These are phyloP conservation scores for Marsdenia floribunda DNA, from an alignment of 257 asterid genomes.

Conservation along the genomic window DNA sequence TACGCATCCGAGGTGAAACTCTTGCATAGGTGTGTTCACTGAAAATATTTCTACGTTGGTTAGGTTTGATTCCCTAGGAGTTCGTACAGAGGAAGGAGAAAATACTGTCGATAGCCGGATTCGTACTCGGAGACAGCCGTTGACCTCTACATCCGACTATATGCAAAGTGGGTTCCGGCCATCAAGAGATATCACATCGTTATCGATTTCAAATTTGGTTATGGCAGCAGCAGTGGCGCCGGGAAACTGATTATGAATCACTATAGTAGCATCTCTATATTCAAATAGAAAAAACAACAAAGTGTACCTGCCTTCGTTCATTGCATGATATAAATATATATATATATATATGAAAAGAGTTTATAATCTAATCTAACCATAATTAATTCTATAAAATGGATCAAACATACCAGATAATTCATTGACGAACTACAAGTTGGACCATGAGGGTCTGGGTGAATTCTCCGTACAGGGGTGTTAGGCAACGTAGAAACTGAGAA, in stretches of 20 bases:
- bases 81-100: slow-evolving; percentile 51
- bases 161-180: slow-evolving; percentile 69
- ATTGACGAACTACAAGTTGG: slow-evolving; percentile 66
- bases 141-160: slow-evolving; percentile 49
- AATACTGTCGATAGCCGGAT: slow-evolving; percentile 55
- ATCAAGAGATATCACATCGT: slow-evolving; percentile 63
- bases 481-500: slow-evolving; percentile 75
- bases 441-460: slow-evolving; percentile 63
- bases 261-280: slow-evolving; percentile 56
- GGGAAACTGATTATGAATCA: slow-evolving; percentile 56
- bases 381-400: too few relatives aligned
- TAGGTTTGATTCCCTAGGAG: slow-evolving; percentile 62
- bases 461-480: slow-evolving; percentile 66
- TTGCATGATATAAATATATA: too few relatives aligned
- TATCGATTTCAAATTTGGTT: slow-evolving; percentile 51
- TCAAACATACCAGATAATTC: slow-evolving; percentile 55
- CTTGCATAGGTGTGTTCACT: slow-evolving; percentile 43
- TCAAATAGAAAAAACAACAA: slow-evolving; percentile 61
- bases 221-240: slow-evolving; percentile 58
- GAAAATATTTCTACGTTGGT: slow-evolving; percentile 62
- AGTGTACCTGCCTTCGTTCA: slow-evolving; percentile 48
- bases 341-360: too few relatives aligned
- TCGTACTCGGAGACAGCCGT: slow-evolving; percentile 53
- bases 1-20: too few relatives aligned
- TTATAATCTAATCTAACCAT: too few relatives aligned